phyloP scores from a whole-genome alignment of 306 rosid genomes.

The Betula pendula region DNA sequence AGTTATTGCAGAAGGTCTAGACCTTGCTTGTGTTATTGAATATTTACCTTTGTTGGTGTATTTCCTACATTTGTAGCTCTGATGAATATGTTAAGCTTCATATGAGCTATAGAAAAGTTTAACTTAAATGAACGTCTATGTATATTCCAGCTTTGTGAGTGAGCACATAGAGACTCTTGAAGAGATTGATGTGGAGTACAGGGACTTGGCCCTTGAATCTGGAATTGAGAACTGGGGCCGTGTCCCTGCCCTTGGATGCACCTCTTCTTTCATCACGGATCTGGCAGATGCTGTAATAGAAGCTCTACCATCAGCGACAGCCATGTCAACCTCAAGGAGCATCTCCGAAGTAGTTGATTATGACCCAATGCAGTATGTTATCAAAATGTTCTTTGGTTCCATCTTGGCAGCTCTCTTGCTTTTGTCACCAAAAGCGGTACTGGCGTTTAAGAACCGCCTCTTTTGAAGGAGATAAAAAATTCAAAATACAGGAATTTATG shows the following conservation, averaged over 20 bases:
- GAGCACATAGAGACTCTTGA: conserved; percentile 99
- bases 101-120: background rate
- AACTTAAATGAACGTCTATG: background rate
- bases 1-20: background rate
- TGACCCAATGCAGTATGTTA: conserved; percentile 49
- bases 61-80: background rate
- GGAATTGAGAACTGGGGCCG: conserved; percentile 96
- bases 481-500: background rate
- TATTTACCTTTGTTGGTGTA: background rate
- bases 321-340: conserved; percentile 47
- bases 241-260: conserved; percentile 92
- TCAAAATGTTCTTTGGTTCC: conserved; percentile 80
- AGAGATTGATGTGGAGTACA: conserved; percentile 98
- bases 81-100: background rate
- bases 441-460: conserved; percentile 57
- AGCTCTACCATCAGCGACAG: conserved; percentile 87
- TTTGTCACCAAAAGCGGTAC: conserved; percentile 67
- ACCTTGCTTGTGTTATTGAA: background rate
- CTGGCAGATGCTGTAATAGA: conserved; percentile 91
- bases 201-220: conserved; percentile 85
- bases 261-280: conserved; percentile 79
- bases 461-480: conserved; percentile 37
- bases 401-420: conserved; percentile 66
- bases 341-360: conserved; percentile 47
- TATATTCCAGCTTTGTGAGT: conserved; percentile 79